Percentiles rank a stretch among this genome's conserved stretches.
These are phyloP conservation scores for Nigrograna mackinnonii DNA, from an alignment of 2,329 filamentous ascomycete species.

Conservation along the genomic window DNA sequence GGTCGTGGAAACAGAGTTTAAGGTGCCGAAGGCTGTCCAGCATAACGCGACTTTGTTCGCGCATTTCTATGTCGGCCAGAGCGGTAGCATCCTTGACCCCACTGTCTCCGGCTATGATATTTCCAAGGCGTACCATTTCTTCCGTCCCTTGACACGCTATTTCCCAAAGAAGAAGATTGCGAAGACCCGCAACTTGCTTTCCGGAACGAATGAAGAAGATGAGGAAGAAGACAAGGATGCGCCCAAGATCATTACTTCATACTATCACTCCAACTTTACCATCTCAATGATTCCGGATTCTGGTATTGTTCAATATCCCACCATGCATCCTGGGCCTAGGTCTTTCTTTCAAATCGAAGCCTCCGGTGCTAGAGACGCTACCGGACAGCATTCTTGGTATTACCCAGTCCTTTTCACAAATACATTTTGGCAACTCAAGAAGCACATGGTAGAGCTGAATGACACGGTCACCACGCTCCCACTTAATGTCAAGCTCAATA, in stretches of 20 bases:
- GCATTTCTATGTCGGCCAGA: constrained; percentile 85
- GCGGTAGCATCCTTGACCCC: constrained; percentile 78
- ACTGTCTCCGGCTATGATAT: constrained; percentile 71
- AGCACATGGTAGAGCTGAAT: constrained; percentile 90
- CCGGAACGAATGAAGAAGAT: constrained; percentile 51
- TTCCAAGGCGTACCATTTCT: constrained; percentile 78
- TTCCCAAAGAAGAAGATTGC: constrained; percentile 85
- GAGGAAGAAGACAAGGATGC: constrained; percentile 54
- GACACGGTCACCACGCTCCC: constrained; percentile 83
- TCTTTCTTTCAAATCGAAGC: constrained; percentile 80
- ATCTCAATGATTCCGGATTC: constrained; percentile 83
- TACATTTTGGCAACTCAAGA: constrained; percentile 94
- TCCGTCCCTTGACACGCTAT: constrained; percentile 85
- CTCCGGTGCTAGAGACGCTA: constrained; percentile 78
- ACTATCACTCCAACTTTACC: constrained; percentile 95
- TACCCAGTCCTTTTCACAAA: constrained; percentile 89
- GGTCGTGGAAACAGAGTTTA: constrained; percentile 74
- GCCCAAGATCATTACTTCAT: constrained; percentile 76
- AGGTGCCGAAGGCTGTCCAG: constrained; percentile 78
- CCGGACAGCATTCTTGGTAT: constrained; percentile 92
- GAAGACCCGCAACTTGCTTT: constrained; percentile 85
- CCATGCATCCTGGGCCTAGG: constrained; percentile 72
- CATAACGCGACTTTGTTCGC: constrained; percentile 93
- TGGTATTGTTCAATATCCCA: constrained; percentile 68
- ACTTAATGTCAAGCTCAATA: constrained; percentile 80